Conservation (phyloP, 2,329 filamentous ascomycete species). For the Penicillium griseofulvum region DNA sequence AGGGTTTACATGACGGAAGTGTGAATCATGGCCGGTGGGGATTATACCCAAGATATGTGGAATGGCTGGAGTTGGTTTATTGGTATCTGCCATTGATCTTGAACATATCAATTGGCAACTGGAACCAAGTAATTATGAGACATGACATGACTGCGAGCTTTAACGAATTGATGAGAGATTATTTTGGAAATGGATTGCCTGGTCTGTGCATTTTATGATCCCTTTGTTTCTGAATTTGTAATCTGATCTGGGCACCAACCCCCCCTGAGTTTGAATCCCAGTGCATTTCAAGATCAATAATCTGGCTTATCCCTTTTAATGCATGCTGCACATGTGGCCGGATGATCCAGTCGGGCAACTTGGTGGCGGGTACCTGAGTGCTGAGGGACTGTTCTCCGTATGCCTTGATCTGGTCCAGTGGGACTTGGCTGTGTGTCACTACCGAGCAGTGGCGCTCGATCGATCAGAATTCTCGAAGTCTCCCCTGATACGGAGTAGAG, state of each 20-base stretch:
- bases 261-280: neutral
- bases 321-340: neutral
- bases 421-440: slow-evolving; percentile 4
- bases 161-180: slow-evolving; percentile 1
- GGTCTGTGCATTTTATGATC: neutral
- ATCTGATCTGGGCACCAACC: neutral
- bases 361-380: neutral
- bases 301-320: neutral
- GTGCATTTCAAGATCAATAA: neutral
- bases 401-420: neutral
- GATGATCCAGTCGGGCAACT: neutral
- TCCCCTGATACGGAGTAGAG: neutral
- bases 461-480: slow-evolving; percentile 1
- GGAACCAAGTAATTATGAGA: slow-evolving; percentile 3
- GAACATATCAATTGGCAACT: neutral
- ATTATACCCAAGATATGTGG: neutral
- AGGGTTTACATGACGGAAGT: slow-evolving; percentile 48
- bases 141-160: neutral
- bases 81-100: neutral
- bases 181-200: neutral
- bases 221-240: neutral
- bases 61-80: neutral
- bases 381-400: neutral
- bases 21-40: slow-evolving; percentile 47
- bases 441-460: slow-evolving; percentile 4